These are phyloP conservation scores for Fusarium sterilihyphosum DNA, from an alignment of 2,329 filamentous ascomycete genomes.

Conservation along the genomic window DNA sequence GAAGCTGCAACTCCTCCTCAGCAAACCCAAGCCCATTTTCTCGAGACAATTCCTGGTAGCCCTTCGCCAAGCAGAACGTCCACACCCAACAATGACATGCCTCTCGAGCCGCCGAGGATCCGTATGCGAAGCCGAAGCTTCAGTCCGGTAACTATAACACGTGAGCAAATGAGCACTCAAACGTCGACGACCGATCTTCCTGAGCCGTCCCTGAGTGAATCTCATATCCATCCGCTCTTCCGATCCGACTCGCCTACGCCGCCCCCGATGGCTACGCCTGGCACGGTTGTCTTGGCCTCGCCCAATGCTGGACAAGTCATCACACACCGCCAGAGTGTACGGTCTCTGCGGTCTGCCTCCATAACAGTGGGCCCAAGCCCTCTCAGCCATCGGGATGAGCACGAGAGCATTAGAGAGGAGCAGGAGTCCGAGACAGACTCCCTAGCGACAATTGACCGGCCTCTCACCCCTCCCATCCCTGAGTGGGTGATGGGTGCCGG, in stretches of 20 bases:
- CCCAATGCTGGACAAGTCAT: conserved; percentile 75
- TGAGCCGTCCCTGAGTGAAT: conserved; percentile 58
- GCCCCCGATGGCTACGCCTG: conserved; percentile 72
- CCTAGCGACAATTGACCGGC: conserved; percentile 50
- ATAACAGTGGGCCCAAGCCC: conserved; percentile 58
- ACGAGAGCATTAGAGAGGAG: conserved; percentile 40
- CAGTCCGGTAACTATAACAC: conserved; percentile 54
- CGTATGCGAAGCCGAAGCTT: conserved; percentile 61
- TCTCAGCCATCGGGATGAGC: conserved; percentile 55
- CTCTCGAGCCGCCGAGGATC: conserved; percentile 61
- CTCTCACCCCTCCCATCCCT: conserved; percentile 69
- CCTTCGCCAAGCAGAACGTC: conserved; percentile 71
- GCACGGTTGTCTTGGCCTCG: conserved; percentile 76
- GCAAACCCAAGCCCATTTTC: conserved; percentile 58
- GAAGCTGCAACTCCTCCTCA: conserved; percentile 58
- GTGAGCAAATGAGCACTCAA: conserved; percentile 41
- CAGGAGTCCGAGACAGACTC: conserved; percentile 37
- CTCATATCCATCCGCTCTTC: conserved; percentile 82
- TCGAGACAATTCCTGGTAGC: conserved; percentile 78
- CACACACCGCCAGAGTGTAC: conserved; percentile 60
- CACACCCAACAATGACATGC: conserved; percentile 69
- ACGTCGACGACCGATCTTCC: conserved; percentile 63
- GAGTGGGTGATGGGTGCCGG: conserved; percentile 68
- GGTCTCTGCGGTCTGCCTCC: conserved; percentile 66
- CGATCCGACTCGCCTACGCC: conserved; percentile 76